phyloP scores from a whole-genome alignment of 257 asterid species.

The Coffea canephora region DNA sequence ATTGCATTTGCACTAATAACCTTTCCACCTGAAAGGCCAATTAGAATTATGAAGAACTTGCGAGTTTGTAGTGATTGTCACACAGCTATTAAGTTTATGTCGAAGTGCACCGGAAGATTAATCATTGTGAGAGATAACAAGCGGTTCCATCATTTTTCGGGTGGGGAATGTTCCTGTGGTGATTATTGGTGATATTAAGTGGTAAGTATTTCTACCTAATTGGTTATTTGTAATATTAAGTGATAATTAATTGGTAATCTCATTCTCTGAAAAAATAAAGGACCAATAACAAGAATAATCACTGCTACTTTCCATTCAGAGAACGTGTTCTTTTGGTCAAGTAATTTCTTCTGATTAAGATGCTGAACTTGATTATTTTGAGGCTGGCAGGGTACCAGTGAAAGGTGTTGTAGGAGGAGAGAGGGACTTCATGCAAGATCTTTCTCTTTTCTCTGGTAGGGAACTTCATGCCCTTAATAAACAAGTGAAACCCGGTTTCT shows the following conservation, averaged over 20 bases:
- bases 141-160: slow-evolving; percentile 69
- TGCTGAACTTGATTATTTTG: not conserved
- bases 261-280: not conserved
- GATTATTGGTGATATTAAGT: slow-evolving; percentile 61
- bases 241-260: not conserved
- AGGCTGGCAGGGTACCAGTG: not conserved
- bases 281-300: too few species aligned
- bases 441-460: too few species aligned
- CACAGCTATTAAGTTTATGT: slow-evolving; percentile 65
- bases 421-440: too few species aligned
- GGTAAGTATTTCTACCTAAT: slow-evolving; percentile 3
- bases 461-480: too few species aligned
- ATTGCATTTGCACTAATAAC: slow-evolving; percentile 76
- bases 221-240: not conserved
- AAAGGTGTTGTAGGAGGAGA: not conserved
- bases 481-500: too few species aligned
- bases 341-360: not conserved
- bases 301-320: too few species aligned
- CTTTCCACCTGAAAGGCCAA: slow-evolving; percentile 58
- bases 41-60: slow-evolving; percentile 81
- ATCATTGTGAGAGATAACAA: slow-evolving; percentile 78
- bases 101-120: slow-evolving; percentile 57
- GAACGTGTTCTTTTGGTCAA: not conserved
- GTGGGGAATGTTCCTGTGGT: slow-evolving; percentile 82
- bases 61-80: slow-evolving; percentile 88